These are phyloP conservation scores for Aspergillus phoenicis DNA, from an alignment of 2,329 filamentous ascomycete genomes.

Conservation along the genomic window DNA sequence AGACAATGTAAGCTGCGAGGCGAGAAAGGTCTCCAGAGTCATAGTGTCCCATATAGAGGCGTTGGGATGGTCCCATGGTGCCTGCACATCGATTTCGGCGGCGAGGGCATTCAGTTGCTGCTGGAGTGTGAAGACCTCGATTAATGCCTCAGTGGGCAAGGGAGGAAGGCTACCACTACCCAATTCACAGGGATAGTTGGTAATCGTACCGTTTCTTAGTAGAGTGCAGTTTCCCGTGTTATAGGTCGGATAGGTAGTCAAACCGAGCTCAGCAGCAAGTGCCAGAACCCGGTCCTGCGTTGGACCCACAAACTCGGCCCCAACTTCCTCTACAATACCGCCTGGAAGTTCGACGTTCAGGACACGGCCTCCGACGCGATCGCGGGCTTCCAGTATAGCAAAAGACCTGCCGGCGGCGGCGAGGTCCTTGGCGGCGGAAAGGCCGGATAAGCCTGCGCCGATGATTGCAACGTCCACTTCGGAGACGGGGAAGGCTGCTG, in stretches of 20 bases:
- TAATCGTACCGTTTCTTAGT: slow-evolving; percentile 2
- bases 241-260: slow-evolving; percentile 19
- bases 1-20: slow-evolving; percentile 15
- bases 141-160: background rate
- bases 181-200: background rate
- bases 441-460: slow-evolving; percentile 9
- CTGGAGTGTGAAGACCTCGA: background rate
- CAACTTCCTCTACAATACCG: slow-evolving; percentile 26
- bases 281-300: slow-evolving; percentile 27
- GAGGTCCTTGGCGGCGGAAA: slow-evolving; percentile 15
- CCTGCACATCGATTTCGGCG: background rate
- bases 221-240: slow-evolving; percentile 1
- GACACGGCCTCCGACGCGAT: background rate
- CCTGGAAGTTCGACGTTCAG: slow-evolving; percentile 17
- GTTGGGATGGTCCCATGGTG: slow-evolving; percentile 1
- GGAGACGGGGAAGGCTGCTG: background rate
- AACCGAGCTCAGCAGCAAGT: slow-evolving; percentile 22
- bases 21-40: background rate
- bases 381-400: background rate
- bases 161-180: background rate
- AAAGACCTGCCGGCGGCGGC: slow-evolving; percentile 13
- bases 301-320: slow-evolving; percentile 30
- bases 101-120: slow-evolving; percentile 1
- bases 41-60: background rate
- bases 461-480: slow-evolving; percentile 11